A percentile compares a stretch with the other conserved stretches of the same genome.
phyloP scores from a whole-genome alignment of 176 grass and related monocot species.

The Lolium perenne region DNA sequence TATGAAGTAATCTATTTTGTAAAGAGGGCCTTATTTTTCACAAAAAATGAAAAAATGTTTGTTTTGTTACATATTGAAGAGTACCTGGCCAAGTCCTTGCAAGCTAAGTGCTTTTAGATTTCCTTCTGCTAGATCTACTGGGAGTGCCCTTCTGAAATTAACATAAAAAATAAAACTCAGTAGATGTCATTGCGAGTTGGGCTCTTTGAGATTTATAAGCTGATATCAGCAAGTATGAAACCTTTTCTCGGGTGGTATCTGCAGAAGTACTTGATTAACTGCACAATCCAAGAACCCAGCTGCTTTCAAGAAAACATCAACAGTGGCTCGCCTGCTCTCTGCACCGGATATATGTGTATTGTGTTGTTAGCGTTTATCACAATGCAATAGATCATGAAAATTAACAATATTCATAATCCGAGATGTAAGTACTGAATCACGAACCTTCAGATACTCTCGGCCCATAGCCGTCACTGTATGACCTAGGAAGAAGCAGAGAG shows the following conservation, averaged over 20 bases:
- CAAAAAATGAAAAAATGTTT: neutral
- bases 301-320: slow-evolving; percentile 86
- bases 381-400: slow-evolving; percentile 10
- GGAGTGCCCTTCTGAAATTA: slow-evolving; percentile 73
- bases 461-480: slow-evolving; percentile 63
- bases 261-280: slow-evolving; percentile 63
- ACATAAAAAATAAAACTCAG: slow-evolving; percentile 27
- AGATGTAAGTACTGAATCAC: slow-evolving; percentile 10
- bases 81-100: slow-evolving; percentile 80
- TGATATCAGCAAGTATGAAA: slow-evolving; percentile 43
- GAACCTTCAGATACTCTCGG: too few species aligned
- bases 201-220: slow-evolving; percentile 25
- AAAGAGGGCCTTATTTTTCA: neutral
- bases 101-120: slow-evolving; percentile 78
- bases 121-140: too few species aligned
- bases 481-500: too few species aligned
- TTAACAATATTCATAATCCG: neutral
- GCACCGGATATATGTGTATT: neutral
- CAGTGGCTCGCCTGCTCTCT: slow-evolving; percentile 71
- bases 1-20: neutral
- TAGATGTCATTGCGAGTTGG: neutral
- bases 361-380: slow-evolving; percentile 9
- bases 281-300: slow-evolving; percentile 83
- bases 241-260: slow-evolving; percentile 68
- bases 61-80: neutral